Base-by-base conservation (phyloP, 2,329 filamentous ascomycete species). In the Ramichloridium luteum region DNA sequence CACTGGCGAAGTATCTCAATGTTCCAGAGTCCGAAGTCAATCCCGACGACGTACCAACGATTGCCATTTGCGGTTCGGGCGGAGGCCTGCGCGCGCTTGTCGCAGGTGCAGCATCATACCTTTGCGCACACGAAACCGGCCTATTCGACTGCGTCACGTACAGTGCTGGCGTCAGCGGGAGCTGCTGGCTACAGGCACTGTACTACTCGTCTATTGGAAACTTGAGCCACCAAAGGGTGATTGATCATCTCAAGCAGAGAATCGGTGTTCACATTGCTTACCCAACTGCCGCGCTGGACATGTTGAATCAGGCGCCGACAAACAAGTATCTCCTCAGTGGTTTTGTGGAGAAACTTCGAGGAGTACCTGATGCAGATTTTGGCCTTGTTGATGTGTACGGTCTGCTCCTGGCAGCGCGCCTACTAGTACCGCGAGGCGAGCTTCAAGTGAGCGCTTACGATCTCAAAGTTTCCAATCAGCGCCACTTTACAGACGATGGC, bases 121-220 rank as follows among this genome's bases (percentile, higher is more conserved):
- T 90, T 6, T 86, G 85, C 3, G 71, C 84, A 0, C 74, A 84
- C 37, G 80, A 94, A 53, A 80, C 81, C 35, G 90, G 90, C 0
- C 64, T 98, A 0, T 92, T 93, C 53, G 86, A 94, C 57, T 96
- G 90, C 53, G 71, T 83, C 8, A 96, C 86, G 2, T 98, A 98
- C 50, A 93, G 85, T 1, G 84, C 88, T 4, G 90, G 90, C 1
- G 90, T 98, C 29, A 94, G 85, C 51, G 90, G 90, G 0, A 92
- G 82, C 41, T 96, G 90, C 56, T 98, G 90, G 90, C 67, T 96
- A 4, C 88, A 96, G 54, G 68, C 81, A 0, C 66, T 98, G 3
- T 93, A 82, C 52, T 77, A 90, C 50, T 88, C 83, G 0, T 82
- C 83, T 1, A 68, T 96, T 35, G 70, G 78, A 0, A 65, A 68